Conservation (phyloP, 2,329 filamentous ascomycete species). For the Magnaporthiopsis rhizophila region DNA sequence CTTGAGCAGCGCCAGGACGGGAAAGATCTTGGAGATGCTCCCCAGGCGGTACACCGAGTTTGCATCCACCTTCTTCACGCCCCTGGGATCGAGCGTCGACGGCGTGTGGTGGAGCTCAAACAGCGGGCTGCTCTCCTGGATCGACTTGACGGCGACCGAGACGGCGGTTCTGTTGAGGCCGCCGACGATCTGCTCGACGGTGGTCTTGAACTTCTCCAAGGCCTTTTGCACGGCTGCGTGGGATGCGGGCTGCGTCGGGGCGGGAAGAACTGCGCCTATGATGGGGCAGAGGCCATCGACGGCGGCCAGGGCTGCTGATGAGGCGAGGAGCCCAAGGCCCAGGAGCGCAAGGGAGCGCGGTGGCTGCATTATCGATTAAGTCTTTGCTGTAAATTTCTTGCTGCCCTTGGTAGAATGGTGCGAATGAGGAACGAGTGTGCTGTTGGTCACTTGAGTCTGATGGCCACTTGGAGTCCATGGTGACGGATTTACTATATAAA, state of each 20-base stretch:
- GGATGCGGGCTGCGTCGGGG: background rate
- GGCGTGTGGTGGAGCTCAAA: conserved; percentile 35
- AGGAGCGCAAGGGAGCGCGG: background rate
- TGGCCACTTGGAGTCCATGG: background rate
- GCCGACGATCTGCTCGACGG: background rate
- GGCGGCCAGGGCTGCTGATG: background rate
- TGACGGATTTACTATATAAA: background rate
- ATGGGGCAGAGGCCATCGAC: conserved; percentile 7
- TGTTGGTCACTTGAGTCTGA: background rate
- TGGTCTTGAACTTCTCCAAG: background rate
- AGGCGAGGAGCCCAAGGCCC: background rate
- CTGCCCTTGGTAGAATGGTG: no score
- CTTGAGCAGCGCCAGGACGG: conserved; percentile 24
- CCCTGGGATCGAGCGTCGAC: conserved; percentile 18
- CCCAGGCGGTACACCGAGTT: conserved; percentile 28
- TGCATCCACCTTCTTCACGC: conserved; percentile 19
- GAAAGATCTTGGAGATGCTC: conserved; percentile 28
- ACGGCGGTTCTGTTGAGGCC: conserved; percentile 17
- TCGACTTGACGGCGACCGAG: conserved; percentile 32
- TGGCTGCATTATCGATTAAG: background rate
- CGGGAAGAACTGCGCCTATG: conserved; percentile 2
- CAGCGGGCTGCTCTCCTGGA: conserved; percentile 28
- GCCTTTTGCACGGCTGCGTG: background rate
- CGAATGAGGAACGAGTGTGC: background rate
- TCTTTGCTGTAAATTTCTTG: background rate